Evolutionary conservation across 2,329 filamentous ascomycete species (phyloP).

Genomic region (Diaporthe capsici): DNA sequence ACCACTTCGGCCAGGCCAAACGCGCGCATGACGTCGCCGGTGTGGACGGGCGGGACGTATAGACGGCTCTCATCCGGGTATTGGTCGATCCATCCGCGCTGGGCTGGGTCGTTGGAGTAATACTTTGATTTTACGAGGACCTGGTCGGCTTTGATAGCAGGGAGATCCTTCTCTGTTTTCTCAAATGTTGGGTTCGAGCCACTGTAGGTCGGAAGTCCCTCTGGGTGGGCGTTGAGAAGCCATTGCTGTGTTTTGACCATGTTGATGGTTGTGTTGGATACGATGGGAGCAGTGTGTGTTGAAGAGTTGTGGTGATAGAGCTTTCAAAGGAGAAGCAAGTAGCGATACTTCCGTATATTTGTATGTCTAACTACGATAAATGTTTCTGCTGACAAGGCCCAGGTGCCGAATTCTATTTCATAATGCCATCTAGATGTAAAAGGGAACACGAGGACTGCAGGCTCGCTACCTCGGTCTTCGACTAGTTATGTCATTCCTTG

Average conservation of each 20-base stretch:
- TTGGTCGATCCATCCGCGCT: constrained; percentile 75
- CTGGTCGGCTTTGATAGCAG: constrained; percentile 73
- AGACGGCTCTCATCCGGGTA: constrained; percentile 58
- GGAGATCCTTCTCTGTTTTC: constrained; percentile 6
- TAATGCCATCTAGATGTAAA: not conserved
- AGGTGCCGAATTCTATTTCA: not conserved
- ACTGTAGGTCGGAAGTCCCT: constrained; percentile 21
- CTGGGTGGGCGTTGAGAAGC: constrained; percentile 15
- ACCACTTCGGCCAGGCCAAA: constrained; percentile 71
- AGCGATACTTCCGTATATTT: not conserved
- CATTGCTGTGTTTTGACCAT: constrained; percentile 35
- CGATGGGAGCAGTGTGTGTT: not conserved
- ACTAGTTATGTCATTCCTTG: not conserved
- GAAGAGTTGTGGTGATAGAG: not conserved
- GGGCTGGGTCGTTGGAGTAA: constrained; percentile 80
- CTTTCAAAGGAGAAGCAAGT: too few relatives aligned
- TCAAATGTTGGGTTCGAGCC: constrained; percentile 24
- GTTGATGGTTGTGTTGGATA: not conserved
- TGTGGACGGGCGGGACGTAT: constrained; percentile 78
- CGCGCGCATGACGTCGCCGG: constrained; percentile 79
- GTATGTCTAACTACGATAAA: not conserved
- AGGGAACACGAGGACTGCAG: too few relatives aligned
- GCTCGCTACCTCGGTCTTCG: not conserved
- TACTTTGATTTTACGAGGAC: constrained; percentile 74
- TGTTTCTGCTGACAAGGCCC: too few relatives aligned